These are phyloP conservation scores for Cochlearia excelsa DNA, from an alignment of 345 rosid species.

Conservation along the genomic window DNA sequence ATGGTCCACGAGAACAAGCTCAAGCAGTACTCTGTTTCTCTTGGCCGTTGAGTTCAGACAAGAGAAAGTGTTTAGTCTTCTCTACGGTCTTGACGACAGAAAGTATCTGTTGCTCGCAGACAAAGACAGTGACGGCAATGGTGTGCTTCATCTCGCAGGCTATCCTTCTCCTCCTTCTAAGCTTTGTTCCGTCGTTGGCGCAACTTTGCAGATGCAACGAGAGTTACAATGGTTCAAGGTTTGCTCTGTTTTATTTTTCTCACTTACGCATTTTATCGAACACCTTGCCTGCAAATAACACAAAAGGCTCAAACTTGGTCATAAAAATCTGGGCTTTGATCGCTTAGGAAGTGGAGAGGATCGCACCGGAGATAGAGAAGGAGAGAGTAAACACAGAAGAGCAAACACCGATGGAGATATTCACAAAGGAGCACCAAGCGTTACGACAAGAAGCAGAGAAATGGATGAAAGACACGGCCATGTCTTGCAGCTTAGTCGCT, in stretches of 20 bases:
- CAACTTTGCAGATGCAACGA: slow-evolving; percentile 38
- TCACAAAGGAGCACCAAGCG: slow-evolving; percentile 28
- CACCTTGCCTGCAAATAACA: too few species aligned
- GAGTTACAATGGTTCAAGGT: slow-evolving; percentile 44
- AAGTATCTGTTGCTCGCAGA: slow-evolving; percentile 30
- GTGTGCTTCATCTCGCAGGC: slow-evolving; percentile 38
- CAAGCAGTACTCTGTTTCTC: slow-evolving; percentile 19
- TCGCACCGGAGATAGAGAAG: slow-evolving; percentile 25
- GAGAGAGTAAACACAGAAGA: slow-evolving; percentile 26
- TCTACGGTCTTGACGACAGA: slow-evolving; percentile 31
- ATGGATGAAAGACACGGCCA: slow-evolving; percentile 42
- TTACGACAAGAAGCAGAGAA: slow-evolving; percentile 32
- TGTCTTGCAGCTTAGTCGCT: slow-evolving; percentile 35
- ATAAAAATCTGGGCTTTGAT: too few species aligned
- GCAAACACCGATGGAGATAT: slow-evolving; percentile 33
- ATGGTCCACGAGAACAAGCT: slow-evolving; percentile 31
- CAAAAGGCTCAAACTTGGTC: too few species aligned
- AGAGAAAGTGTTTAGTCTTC: slow-evolving; percentile 36
- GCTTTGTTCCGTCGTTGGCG: slow-evolving; percentile 28
- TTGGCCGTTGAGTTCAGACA: slow-evolving; percentile 34
- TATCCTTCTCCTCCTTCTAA: slow-evolving; percentile 24
- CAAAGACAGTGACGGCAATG: slow-evolving; percentile 26
- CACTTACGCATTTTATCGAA: too few species aligned
- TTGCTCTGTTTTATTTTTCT: neutral
- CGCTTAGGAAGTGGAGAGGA: slow-evolving; percentile 33